Conservation (phyloP, 306 rosid genomes). For the Medicago ruthenica region DNA sequence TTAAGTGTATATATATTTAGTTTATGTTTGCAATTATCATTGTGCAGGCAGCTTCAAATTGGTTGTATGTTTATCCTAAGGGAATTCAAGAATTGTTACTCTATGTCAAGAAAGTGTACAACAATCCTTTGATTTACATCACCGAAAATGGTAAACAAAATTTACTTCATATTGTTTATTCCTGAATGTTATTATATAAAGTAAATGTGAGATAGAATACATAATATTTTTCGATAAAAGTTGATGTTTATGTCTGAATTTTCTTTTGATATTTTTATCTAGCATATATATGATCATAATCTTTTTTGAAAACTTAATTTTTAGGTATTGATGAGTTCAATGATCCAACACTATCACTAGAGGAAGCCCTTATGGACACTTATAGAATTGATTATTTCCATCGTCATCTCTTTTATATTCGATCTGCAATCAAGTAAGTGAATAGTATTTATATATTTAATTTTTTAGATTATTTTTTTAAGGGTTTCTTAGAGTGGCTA, state of each 20-base stretch:
- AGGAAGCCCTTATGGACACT: conserved; percentile 53
- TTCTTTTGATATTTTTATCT: background rate
- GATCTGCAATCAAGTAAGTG: conserved; percentile 52
- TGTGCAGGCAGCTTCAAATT: conserved; percentile 56
- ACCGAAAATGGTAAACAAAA: conserved; percentile 61
- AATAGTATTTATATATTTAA: background rate
- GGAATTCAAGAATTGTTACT: conserved; percentile 52
- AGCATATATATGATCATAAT: background rate
- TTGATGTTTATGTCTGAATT: background rate
- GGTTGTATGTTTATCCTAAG: conserved; percentile 58
- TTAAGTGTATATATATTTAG: background rate
- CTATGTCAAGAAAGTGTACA: conserved; percentile 49
- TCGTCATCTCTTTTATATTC: conserved; percentile 57
- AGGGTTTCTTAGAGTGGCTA: too few species aligned
- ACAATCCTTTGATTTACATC: conserved; percentile 62
- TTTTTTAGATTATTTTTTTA: too few species aligned
- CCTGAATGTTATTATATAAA: background rate
- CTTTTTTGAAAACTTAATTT: background rate
- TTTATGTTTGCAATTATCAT: background rate
- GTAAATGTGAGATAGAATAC: background rate
- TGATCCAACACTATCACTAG: conserved; percentile 49
- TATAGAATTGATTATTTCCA: conserved; percentile 53
- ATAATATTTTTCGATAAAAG: background rate
- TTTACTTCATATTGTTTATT: background rate
- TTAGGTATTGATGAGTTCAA: conserved; percentile 56